Evolutionary conservation across 148 eudicot genomes (phyloP).

Genomic region (Beta vulgaris): DNA sequence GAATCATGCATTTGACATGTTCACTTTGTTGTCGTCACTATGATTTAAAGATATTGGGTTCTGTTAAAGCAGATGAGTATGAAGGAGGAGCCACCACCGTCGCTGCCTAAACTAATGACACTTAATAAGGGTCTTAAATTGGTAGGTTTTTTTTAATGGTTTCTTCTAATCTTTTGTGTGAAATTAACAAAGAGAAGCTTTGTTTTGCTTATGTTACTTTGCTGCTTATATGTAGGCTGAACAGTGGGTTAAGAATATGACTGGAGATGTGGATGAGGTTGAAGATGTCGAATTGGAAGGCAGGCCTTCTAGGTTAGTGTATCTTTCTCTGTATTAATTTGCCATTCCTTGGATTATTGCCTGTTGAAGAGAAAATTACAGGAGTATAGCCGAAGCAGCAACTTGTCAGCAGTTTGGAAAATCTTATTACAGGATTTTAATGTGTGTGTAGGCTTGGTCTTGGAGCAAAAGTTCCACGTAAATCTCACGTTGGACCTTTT

Average conservation of each 20-base stretch:
- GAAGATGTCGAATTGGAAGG: conserved; percentile 44
- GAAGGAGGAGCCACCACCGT: conserved; percentile 25
- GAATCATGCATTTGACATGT: too few species aligned
- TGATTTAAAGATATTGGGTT: background rate
- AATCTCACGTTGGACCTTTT: conserved; percentile 31
- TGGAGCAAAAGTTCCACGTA: conserved; percentile 67
- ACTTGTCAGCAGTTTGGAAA: background rate
- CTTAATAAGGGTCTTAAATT: conserved; percentile 43
- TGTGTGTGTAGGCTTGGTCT: conserved; percentile 70
- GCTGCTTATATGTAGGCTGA: conserved; percentile 52
- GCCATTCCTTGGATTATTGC: background rate
- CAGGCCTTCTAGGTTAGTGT: conserved; percentile 63
- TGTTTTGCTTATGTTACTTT: background rate
- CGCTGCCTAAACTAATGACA: conserved; percentile 38
- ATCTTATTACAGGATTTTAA: background rate
- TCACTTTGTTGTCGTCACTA: too few species aligned
- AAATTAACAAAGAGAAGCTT: background rate
- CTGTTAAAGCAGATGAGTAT: conserved; percentile 12
- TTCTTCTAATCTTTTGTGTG: background rate
- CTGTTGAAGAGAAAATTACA: background rate
- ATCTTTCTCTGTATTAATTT: background rate
- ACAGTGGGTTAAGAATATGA: conserved; percentile 73
- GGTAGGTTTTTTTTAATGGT: conserved; percentile 29
- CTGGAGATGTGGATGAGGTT: conserved; percentile 43
- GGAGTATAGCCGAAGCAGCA: background rate